Conservation (phyloP, 371 early-diverging fungal species). For the Phascolomyces articulosus region DNA sequence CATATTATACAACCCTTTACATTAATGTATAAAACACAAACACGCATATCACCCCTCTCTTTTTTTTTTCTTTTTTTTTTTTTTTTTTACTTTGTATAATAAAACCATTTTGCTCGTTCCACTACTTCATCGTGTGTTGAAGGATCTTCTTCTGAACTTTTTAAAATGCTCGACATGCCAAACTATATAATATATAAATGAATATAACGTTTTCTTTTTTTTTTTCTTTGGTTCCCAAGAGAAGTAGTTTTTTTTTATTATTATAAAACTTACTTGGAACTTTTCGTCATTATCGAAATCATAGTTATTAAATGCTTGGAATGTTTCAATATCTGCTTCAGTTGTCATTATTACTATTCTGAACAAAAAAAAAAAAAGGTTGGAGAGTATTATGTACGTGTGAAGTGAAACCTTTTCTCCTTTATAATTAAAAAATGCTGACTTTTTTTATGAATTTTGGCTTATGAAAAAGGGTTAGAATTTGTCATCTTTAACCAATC, state of each 20-base stretch:
- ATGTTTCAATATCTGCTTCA: constrained; percentile 10
- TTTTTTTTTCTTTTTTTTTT: no score
- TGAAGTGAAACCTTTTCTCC: no score
- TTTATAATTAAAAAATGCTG: no score
- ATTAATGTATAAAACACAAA: no score
- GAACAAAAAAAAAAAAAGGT: background rate
- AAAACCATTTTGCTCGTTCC: constrained; percentile 29
- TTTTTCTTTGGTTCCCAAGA: no score
- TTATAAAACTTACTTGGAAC: constrained; percentile 19
- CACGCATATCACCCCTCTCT: no score
- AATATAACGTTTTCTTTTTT: background rate
- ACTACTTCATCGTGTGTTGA: constrained; percentile 12
- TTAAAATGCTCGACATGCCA: constrained; percentile 25
- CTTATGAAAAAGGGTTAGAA: no score
- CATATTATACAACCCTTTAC: background rate
- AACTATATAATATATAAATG: constrained; percentile 7
- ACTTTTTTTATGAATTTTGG: no score
- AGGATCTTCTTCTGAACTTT: constrained; percentile 16
- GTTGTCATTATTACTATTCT: background rate
- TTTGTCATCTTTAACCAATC: no score
- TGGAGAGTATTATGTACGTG: no score
- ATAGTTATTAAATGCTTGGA: constrained; percentile 25
- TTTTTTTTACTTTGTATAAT: constrained; percentile 27
- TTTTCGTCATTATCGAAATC: constrained; percentile 30
- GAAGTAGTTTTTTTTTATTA: no score